phyloP scores from a whole-genome alignment of 2,329 filamentous ascomycete genomes.

The Rhytidhysteron rufulum region DNA sequence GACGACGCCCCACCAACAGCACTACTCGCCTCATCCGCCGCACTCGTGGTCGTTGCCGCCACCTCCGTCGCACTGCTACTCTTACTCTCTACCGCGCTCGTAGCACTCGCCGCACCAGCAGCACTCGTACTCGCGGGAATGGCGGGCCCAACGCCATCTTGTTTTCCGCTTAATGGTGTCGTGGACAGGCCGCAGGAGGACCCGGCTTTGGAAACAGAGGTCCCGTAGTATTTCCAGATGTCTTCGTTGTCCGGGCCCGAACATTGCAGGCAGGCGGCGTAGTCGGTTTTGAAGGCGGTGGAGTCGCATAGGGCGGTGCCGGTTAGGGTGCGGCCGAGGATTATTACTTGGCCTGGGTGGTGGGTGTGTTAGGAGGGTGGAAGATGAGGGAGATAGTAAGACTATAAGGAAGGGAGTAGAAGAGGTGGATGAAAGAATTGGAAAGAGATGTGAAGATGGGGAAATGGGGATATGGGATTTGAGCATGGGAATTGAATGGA shows the following conservation, averaged over 20 bases:
- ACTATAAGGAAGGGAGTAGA: too few species aligned
- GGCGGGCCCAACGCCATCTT: slow-evolving; percentile 12
- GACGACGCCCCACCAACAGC: too few species aligned
- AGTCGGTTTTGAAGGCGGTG: slow-evolving; percentile 38
- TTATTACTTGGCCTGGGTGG: slow-evolving; percentile 37
- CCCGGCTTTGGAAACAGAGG: slow-evolving; percentile 31
- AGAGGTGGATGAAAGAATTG: slow-evolving; percentile 18
- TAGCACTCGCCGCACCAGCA: slow-evolving; percentile 7
- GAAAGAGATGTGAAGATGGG: too few species aligned
- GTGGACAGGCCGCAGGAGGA: slow-evolving; percentile 16
- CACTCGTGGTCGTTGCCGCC: too few species aligned
- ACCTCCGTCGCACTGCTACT: too few species aligned
- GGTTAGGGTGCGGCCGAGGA: too few species aligned
- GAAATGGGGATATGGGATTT: too few species aligned
- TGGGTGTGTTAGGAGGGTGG: too few species aligned
- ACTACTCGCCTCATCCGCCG: too few species aligned
- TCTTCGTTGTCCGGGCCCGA: slow-evolving; percentile 39
- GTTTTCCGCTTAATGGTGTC: slow-evolving; percentile 15
- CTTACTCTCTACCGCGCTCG: too few species aligned
- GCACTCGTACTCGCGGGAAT: slow-evolving; percentile 9
- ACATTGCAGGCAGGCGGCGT: slow-evolving; percentile 45
- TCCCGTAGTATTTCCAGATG: slow-evolving; percentile 46
- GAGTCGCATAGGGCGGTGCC: slow-evolving; percentile 37
- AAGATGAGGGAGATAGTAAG: too few species aligned
- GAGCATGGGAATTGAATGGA: too few species aligned